Evolutionary conservation across 2,329 filamentous ascomycete genomes (phyloP).

Genomic region (Aspergillus sp.): DNA sequence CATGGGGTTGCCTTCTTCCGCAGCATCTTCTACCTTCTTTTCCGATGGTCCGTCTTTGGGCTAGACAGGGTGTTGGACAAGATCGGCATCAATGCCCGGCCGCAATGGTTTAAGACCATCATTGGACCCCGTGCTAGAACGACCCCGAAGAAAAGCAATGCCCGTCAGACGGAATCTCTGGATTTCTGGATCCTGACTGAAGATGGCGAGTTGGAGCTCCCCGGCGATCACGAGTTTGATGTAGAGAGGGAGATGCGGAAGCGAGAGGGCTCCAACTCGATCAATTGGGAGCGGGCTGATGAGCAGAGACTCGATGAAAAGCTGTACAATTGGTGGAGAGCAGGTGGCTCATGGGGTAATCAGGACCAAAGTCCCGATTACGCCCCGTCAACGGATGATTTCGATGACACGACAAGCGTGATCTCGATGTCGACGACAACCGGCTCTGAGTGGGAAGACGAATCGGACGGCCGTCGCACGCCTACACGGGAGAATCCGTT

Average conservation of each 20-base stretch:
- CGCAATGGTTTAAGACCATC: conserved; percentile 57
- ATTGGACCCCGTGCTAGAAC: conserved; percentile 26
- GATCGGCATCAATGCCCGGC: conserved; percentile 60
- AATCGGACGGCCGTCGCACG: conserved; percentile 57
- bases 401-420: conserved; percentile 76
- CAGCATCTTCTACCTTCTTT: conserved; percentile 66
- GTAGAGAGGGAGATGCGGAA: conserved; percentile 76
- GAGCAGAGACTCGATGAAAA: conserved; percentile 69
- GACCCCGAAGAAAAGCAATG: conserved; percentile 12
- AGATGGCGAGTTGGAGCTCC: conserved; percentile 54
- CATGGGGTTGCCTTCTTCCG: conserved; percentile 70
- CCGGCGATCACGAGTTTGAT: conserved; percentile 66
- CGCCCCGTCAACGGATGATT: conserved; percentile 51
- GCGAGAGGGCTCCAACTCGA: conserved; percentile 48
- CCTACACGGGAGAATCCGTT: conserved; percentile 68
- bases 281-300: conserved; percentile 43
- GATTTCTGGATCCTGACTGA: conserved; percentile 56
- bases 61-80: conserved; percentile 54
- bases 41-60: conserved; percentile 57
- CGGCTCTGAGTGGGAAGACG: conserved; percentile 50
- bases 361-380: conserved; percentile 81
- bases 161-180: conserved; percentile 25
- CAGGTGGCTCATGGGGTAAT: conserved; percentile 80
- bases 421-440: conserved; percentile 62
- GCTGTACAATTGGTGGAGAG: conserved; percentile 81